These are phyloP conservation scores for Vanderwaltozyma tropicalis DNA, from an alignment of 805 yeast genomes.

Conservation along the genomic window DNA sequence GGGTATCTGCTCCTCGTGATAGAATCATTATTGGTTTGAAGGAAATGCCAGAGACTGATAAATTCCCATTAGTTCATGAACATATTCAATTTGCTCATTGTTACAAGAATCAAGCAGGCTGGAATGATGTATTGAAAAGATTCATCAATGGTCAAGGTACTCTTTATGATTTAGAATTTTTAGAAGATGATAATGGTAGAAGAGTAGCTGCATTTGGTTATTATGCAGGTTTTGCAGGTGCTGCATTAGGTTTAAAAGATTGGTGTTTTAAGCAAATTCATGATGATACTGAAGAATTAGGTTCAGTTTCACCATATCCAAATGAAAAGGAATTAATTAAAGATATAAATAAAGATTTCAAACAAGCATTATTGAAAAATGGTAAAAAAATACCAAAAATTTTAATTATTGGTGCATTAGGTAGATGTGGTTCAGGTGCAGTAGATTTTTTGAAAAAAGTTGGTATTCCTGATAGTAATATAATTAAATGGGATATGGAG, in stretches of 20 bases:
- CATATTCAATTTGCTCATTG: slow-evolving; percentile 99
- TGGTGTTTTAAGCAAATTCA: slow-evolving; percentile 88
- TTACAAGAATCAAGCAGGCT: slow-evolving; percentile 94
- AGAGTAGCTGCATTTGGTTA: slow-evolving; percentile 99
- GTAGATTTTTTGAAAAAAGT: slow-evolving; percentile 67
- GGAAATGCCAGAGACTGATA: slow-evolving; percentile 83
- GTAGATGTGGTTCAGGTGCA: slow-evolving; percentile 98
- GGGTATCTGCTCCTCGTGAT: slow-evolving; percentile 86
- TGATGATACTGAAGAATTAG: slow-evolving; percentile 55
- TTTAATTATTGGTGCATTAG: slow-evolving; percentile 91
- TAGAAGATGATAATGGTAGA: slow-evolving; percentile 90
- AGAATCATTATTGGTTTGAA: slow-evolving; percentile 87
- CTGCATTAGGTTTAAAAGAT: slow-evolving; percentile 88
- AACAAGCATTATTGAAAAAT: slow-evolving; percentile 43
- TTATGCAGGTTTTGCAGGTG: slow-evolving; percentile 99
- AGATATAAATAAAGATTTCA: slow-evolving; percentile 55
- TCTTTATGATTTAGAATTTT: slow-evolving; percentile 86
- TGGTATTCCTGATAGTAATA: slow-evolving; percentile 80
- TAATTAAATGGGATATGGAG: slow-evolving; percentile 90
- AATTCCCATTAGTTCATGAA: slow-evolving; percentile 88
- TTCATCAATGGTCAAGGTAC: slow-evolving; percentile 88
- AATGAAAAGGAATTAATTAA: slow-evolving; percentile 64
- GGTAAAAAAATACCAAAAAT: slow-evolving; percentile 66
- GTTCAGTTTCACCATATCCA: slow-evolving; percentile 73
- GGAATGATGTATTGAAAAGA: slow-evolving; percentile 83